Percentiles rank a stretch among this genome's conserved stretches.
Conservation (phyloP, 164 flowering plant species). For the Tetracentron sinense region DNA sequence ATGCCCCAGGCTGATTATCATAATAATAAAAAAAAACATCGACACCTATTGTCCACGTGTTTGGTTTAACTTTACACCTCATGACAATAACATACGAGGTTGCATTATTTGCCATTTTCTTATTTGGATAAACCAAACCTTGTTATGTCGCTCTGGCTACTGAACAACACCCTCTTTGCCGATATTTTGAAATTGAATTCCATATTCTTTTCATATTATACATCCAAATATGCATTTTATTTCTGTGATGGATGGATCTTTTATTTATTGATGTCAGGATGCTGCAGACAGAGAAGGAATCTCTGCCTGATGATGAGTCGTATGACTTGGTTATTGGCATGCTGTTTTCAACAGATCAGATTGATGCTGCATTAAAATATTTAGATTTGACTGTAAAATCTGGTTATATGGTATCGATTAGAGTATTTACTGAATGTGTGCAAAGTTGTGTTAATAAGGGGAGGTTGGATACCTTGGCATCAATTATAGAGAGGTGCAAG, state of each 20-base stretch:
- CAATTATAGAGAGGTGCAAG: slow-evolving; percentile 92
- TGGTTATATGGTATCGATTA: slow-evolving; percentile 58
- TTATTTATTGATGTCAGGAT: slow-evolving; percentile 58
- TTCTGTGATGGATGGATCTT: slow-evolving; percentile 23
- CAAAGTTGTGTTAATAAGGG: slow-evolving; percentile 49
- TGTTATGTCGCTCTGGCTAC: background rate
- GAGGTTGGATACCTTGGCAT: slow-evolving; percentile 70
- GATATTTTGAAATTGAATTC: no score
- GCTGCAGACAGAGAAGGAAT: slow-evolving; percentile 65
- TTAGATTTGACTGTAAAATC: slow-evolving; percentile 67
- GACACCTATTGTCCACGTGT: no score
- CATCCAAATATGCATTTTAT: slow-evolving; percentile 3
- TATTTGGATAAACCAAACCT: background rate
- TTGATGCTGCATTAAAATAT: slow-evolving; percentile 74
- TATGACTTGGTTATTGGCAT: slow-evolving; percentile 62
- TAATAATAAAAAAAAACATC: no score
- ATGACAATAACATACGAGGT: no score
- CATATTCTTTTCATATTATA: no score
- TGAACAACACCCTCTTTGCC: no score
- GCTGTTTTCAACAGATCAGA: slow-evolving; percentile 46
- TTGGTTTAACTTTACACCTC: no score
- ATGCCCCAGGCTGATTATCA: no score
- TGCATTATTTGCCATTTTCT: background rate
- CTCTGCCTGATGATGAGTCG: slow-evolving; percentile 81
- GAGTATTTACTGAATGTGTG: slow-evolving; percentile 59